A percentile compares a stretch with the other conserved stretches of the same genome.
These are phyloP conservation scores for Panicum hallii DNA, from an alignment of 202 grass and related monocot species.

Conservation along the genomic window DNA sequence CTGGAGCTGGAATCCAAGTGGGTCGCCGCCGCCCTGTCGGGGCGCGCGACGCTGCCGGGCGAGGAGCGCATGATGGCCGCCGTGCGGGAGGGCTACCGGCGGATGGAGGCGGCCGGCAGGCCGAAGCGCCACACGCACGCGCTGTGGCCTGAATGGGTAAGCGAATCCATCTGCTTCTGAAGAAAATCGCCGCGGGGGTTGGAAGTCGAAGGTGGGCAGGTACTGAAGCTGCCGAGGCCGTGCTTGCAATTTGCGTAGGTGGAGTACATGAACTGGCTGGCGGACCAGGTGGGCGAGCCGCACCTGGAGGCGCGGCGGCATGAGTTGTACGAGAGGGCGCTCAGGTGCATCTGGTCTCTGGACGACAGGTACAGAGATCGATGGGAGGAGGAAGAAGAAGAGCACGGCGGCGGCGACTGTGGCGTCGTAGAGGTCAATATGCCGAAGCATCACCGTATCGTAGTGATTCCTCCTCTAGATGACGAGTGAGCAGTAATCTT, in stretches of 20 bases:
- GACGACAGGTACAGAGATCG: slow-evolving; percentile 36
- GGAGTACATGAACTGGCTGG: slow-evolving; percentile 59
- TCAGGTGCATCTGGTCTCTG: slow-evolving; percentile 42
- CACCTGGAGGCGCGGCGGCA: slow-evolving; percentile 6
- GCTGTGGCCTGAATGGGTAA: slow-evolving; percentile 46
- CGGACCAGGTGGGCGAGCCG: slow-evolving; percentile 41
- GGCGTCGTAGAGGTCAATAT: background rate
- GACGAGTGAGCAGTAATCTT: background rate
- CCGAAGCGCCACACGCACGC: slow-evolving; percentile 53
- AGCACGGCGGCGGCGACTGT: background rate
- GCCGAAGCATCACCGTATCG: background rate
- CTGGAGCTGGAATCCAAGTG: slow-evolving; percentile 58
- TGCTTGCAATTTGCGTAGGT: slow-evolving; percentile 10
- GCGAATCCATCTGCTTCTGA: background rate
- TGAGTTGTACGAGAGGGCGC: slow-evolving; percentile 35
- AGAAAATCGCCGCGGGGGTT: background rate
- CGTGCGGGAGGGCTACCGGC: slow-evolving; percentile 34
- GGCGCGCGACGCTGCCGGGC: slow-evolving; percentile 32
- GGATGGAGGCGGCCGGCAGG: slow-evolving; percentile 47
- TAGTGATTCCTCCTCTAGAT: background rate
- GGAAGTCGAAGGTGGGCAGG: background rate
- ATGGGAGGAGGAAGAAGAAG: slow-evolving; percentile 33
- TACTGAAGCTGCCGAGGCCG: background rate
- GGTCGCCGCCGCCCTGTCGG: slow-evolving; percentile 49
- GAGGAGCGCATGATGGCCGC: slow-evolving; percentile 46